Conservation (phyloP, 1,284 basidiomycete genomes). For the Marasmius fiardii region DNA sequence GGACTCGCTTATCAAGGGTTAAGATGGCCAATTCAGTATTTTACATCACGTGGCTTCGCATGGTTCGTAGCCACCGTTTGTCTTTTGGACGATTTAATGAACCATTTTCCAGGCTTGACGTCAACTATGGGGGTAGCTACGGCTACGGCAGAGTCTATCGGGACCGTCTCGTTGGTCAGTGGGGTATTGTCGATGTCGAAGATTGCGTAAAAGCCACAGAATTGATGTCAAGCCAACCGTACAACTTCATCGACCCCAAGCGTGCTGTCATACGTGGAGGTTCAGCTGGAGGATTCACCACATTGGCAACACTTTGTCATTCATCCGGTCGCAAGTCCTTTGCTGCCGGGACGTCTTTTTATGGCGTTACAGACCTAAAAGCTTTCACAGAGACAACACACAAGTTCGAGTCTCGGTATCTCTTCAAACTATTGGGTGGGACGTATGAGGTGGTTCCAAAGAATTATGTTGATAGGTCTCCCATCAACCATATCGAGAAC, state of each 20-base stretch:
- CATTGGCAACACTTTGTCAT: slow-evolving; percentile 36
- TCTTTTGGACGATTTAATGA: background rate
- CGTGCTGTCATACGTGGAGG: slow-evolving; percentile 60
- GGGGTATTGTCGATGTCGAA: slow-evolving; percentile 65
- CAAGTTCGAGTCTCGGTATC: slow-evolving; percentile 64
- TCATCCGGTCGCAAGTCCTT: slow-evolving; percentile 24
- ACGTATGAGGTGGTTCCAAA: slow-evolving; percentile 40
- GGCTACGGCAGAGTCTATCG: slow-evolving; percentile 57
- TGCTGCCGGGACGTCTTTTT: slow-evolving; percentile 47
- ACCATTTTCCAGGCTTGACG: slow-evolving; percentile 45
- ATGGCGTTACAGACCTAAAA: slow-evolving; percentile 53
- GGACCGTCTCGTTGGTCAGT: slow-evolving; percentile 54
- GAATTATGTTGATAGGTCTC: slow-evolving; percentile 47
- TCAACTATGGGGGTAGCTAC: slow-evolving; percentile 70
- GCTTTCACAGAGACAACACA: slow-evolving; percentile 53
- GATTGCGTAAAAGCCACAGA: slow-evolving; percentile 56
- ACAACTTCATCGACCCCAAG: slow-evolving; percentile 47
- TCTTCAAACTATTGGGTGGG: slow-evolving; percentile 55
- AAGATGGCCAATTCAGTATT: slow-evolving; percentile 55
- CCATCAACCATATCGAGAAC: slow-evolving; percentile 45
- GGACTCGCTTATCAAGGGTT: slow-evolving; percentile 37
- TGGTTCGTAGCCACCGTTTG: slow-evolving; percentile 35
- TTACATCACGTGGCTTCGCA: slow-evolving; percentile 64
- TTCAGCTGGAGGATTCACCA: slow-evolving; percentile 63
- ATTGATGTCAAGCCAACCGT: slow-evolving; percentile 38